Conservation (phyloP, 116 monocot species). For the Trichopus zeylanicus region DNA sequence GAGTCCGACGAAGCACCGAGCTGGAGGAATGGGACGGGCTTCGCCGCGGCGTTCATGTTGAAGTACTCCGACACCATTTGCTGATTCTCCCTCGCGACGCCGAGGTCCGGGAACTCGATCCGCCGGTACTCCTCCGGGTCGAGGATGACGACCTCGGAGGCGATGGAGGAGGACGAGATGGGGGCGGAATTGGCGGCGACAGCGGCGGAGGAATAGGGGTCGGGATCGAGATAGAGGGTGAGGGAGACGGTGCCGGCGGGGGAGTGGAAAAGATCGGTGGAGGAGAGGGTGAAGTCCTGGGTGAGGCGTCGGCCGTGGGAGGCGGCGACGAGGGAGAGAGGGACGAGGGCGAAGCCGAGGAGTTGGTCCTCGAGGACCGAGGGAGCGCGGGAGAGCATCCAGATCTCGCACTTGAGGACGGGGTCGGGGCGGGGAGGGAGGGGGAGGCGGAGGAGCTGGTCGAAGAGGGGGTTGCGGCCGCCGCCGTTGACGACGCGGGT, state of each 20-base stretch:
- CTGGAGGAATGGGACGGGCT: conserved; percentile 25
- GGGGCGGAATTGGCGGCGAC: background rate
- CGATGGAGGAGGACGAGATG: conserved; percentile 18
- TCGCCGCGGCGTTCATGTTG: conserved; percentile 9
- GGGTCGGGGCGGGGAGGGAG: conserved; percentile 15
- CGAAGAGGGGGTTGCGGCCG: conserved; percentile 61
- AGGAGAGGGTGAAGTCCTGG: conserved; percentile 59
- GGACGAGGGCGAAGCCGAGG: conserved; percentile 79
- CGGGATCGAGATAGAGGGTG: conserved; percentile 31
- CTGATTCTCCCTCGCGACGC: conserved; percentile 56
- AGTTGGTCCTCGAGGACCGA: conserved; percentile 75
- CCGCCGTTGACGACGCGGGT: conserved; percentile 51
- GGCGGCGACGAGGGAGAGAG: conserved; percentile 32
- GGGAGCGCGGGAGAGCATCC: conserved; percentile 72
- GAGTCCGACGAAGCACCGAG: conserved; percentile 13
- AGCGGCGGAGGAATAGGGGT: background rate
- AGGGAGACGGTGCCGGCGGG: conserved; percentile 67
- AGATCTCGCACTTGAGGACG: conserved; percentile 79
- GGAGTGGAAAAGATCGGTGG: conserved; percentile 83
- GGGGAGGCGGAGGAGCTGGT: conserved; percentile 40
- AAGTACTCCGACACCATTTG: conserved; percentile 70
- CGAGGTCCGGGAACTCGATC: conserved; percentile 68
- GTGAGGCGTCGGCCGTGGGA: conserved; percentile 9
- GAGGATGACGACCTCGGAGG: conserved; percentile 40
- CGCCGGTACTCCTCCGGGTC: conserved; percentile 38